A percentile compares a stretch with the other conserved stretches of the same genome.
phyloP scores from a whole-genome alignment of 73 alveolate genomes.

The Paramecium primaurelia region DNA sequence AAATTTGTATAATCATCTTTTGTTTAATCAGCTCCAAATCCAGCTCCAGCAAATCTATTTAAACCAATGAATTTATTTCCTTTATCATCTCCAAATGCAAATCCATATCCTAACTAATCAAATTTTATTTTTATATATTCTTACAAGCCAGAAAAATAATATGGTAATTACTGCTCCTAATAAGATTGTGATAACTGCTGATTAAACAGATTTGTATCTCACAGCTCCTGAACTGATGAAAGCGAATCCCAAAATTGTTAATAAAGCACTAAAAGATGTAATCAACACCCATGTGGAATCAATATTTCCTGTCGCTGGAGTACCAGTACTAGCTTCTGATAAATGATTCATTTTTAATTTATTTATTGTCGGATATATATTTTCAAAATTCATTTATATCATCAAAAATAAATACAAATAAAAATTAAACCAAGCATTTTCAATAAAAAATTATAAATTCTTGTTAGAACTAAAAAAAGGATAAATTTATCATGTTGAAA shows the following conservation, averaged over 20 bases:
- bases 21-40: not conserved
- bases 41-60: conserved; percentile 47
- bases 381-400: conserved; percentile 11
- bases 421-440: not conserved
- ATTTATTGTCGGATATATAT: not conserved
- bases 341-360: not conserved
- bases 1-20: conserved; percentile 23
- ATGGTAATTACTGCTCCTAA: not conserved
- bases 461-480: not conserved
- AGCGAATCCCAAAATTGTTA: conserved; percentile 25
- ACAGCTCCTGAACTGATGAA: conserved; percentile 7
- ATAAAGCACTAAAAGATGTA: conserved; percentile 6
- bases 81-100: conserved; percentile 65
- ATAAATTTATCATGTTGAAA: not conserved
- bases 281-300: conserved; percentile 20
- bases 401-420: not conserved
- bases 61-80: conserved; percentile 44
- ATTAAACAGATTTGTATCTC: not conserved
- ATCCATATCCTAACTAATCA: conserved; percentile 62
- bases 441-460: not conserved
- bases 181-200: conserved; percentile 15
- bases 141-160: conserved; percentile 23
- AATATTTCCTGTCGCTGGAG: not conserved
- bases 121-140: not conserved
- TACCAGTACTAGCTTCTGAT: not conserved